Evolutionary conservation across 352 stramenopile species (phyloP).

Genomic region (Phytophthora multivora): DNA sequence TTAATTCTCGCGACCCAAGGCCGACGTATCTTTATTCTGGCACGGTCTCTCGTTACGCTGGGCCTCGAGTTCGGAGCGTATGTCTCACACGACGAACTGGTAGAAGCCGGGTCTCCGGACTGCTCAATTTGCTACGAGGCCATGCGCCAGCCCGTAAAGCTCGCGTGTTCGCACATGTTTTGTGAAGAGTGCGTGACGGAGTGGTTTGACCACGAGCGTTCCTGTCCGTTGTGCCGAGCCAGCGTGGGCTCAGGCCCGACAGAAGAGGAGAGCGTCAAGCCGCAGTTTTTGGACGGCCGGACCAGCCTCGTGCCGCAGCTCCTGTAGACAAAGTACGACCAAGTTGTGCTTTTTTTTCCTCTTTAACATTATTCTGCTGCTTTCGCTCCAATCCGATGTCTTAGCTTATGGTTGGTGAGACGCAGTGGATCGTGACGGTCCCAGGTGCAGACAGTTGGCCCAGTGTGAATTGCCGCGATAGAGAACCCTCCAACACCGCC

Average conservation of each 20-base stretch:
- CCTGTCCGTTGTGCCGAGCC: constrained; percentile 75
- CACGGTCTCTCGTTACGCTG: constrained; percentile 64
- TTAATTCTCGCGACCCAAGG: constrained; percentile 65
- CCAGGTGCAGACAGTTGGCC: constrained; percentile 56
- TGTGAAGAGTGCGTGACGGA: constrained; percentile 86
- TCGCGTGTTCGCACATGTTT: constrained; percentile 83
- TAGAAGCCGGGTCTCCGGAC: constrained; percentile 64
- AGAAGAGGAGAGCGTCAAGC: constrained; percentile 49
- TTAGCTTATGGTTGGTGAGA: constrained; percentile 9
- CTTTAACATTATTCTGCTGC: constrained; percentile 16
- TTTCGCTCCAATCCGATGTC: background rate
- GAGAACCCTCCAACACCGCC: constrained; percentile 60
- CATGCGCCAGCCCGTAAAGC: constrained; percentile 75
- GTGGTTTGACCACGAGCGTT: constrained; percentile 87
- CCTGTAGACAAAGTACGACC: constrained; percentile 41
- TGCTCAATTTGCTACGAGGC: constrained; percentile 86
- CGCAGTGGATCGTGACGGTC: constrained; percentile 49
- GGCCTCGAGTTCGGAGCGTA: constrained; percentile 74
- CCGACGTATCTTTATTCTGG: constrained; percentile 47
- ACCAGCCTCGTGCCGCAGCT: constrained; percentile 81
- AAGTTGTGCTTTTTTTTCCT: constrained; percentile 8
- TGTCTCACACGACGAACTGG: constrained; percentile 60
- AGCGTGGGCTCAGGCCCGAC: constrained; percentile 38
- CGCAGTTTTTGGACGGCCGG: constrained; percentile 76
- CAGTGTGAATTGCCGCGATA: constrained; percentile 62